Base-by-base conservation (phyloP, 345 rosid species). In the Acer yangbiense region DNA sequence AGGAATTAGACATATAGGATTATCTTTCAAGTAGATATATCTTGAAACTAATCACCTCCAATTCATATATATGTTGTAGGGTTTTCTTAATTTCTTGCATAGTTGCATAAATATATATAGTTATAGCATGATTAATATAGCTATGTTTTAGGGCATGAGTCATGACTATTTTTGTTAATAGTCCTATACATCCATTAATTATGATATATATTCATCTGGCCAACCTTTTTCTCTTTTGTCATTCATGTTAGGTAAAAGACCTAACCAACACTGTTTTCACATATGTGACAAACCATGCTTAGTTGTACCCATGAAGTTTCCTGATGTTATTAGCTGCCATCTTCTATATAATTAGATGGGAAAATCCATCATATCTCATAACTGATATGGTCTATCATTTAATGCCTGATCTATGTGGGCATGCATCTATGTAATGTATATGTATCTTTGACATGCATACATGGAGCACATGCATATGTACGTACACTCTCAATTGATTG, bases 221-320 rank as follows among this genome's bases (percentile, higher is more conserved):
- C 61, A 69, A 23, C 29, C 9, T 67, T 52, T 23, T 41, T 68
- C 73, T 75, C 55, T 58, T 73, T 70, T 60, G 69, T 39, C n/a
- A 48, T 29, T 44, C 48, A 29, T 54, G 88, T 82, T 81, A 82
- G 87, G 89, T 77, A 46, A 63, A 76, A 73, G 72, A 65, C 88
- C 89, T 86, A 86, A 87, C 85, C 61, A 46, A 76, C 82, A 77
- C 86, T 83, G 66, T 78, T 52, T 9, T 14, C 57, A 21, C 84
- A 82, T 35, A 35, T 77, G 87, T 82, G 84, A 74, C 52, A 70
- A 16, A 61, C 63, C 64, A 70, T 62, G 80, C 71, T 80, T 77
- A 48, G 85, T 83, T 88, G 87, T 46, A 83, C 83, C 71, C 85
- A 58, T 68, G 75, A 76, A 69, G 44, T 71, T 61, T 74, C 79